Base-by-base conservation (phyloP, 1,284 basidiomycete genomes). In the Coniophora puteana region DNA sequence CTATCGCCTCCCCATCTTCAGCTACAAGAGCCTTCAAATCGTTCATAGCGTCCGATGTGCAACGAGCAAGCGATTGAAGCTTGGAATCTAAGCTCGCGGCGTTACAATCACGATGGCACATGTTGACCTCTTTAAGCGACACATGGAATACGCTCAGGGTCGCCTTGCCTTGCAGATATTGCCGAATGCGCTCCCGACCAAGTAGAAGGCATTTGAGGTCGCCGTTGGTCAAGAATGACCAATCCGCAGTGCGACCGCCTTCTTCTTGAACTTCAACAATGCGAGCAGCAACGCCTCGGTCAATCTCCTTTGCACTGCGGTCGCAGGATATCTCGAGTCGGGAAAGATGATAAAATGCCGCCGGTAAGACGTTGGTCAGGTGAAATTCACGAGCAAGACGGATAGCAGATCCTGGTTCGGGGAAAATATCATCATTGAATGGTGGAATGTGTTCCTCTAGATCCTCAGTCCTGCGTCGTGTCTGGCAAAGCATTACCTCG, bases 321-420 rank as follows among this genome's bases (percentile, higher is more conserved):
- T 14, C 6, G 29, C 29, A 6, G 29, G 20, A 8, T 33, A 10
- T 5, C 22, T 33, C n/a, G n/a, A n/a, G n/a, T n/a, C n/a, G n/a
- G n/a, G n/a, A n/a, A n/a, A n/a, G n/a, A n/a, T n/a, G n/a, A 24
- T 46, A 46, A 26, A 44, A 47, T 12, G 45, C 38, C 28, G 45
- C 42, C 7, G 42, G 45, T 5, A 47, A 38, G n/a, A 47, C 36
- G 14, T 27, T 35, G 12, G 36, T 41, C 7, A 47, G 32, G 33
- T 36, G 30, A 24, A 36, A 47, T 23, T 44, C 37, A 8, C 42
- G 42, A 4, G 45, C 45, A 12, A 47, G 24, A 11, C 45, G 36
- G 13, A 44, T 47, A 7, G 36, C 30, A 12, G 36, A 40, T 7
- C 32, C 41, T 24, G 42, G 42, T 29, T 47, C 45, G 5, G 40